Conservation (phyloP, 2,329 filamentous ascomycete genomes). For the Clarireedia paspali region DNA sequence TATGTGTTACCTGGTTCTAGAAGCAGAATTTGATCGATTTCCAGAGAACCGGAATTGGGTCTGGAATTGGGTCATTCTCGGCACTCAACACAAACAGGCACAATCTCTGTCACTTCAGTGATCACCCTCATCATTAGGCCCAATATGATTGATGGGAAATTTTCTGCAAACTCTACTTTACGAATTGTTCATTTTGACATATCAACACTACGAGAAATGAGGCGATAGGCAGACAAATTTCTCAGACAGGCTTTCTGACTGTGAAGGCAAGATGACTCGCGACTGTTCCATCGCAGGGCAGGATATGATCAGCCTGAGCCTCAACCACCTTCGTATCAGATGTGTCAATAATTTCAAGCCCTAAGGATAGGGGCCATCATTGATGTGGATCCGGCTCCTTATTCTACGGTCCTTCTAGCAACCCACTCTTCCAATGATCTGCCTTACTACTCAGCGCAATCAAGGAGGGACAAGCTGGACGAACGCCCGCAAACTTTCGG, state of each 20-base stretch:
- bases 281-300: neutral
- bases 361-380: conserved; percentile 1
- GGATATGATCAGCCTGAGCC: conserved; percentile 2
- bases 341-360: neutral
- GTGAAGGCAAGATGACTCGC: neutral
- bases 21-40: neutral
- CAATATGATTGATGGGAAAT: neutral
- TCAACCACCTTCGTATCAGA: conserved; percentile 3
- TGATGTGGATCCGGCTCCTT: neutral
- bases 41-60: neutral
- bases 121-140: neutral
- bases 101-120: neutral
- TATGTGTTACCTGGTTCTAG: neutral
- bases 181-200: neutral
- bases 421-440: neutral
- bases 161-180: neutral
- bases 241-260: neutral
- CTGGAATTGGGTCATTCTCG: neutral
- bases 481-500: neutral
- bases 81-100: neutral
- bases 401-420: neutral
- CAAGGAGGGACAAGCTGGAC: neutral
- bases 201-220: neutral
- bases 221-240: too few relatives aligned
- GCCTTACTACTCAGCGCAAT: neutral